Evolutionary conservation across 345 rosid species (phyloP).

Genomic region (Eucalyptus albens): DNA sequence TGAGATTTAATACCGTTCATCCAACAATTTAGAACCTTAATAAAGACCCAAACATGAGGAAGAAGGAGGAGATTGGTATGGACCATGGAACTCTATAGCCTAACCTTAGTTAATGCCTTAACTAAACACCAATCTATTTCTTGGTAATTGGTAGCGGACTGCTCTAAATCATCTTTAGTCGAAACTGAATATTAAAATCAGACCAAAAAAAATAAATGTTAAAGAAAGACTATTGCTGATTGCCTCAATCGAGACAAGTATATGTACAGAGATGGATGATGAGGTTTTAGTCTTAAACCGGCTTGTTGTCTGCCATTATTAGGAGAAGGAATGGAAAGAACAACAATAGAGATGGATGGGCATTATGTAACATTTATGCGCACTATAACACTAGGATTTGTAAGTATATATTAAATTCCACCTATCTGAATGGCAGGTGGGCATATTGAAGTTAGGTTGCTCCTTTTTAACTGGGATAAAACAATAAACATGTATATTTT

Average conservation of each 20-base stretch:
- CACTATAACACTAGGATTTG: background rate
- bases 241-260: too few species aligned
- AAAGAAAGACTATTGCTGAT: too few species aligned
- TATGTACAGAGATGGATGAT: too few species aligned
- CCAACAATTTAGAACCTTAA: background rate
- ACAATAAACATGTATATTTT: background rate
- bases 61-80: background rate
- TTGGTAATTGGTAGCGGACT: background rate
- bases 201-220: too few species aligned
- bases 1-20: background rate
- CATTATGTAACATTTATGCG: background rate
- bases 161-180: too few species aligned
- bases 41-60: background rate
- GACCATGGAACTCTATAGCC: background rate
- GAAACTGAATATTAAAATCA: too few species aligned
- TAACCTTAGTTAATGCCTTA: background rate
- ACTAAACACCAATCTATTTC: background rate
- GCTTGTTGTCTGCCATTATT: too few species aligned
- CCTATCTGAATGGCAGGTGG: background rate
- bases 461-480: background rate
- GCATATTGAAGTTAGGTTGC: accelerated
- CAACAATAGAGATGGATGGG: background rate
- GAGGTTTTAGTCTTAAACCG: too few species aligned
- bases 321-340: background rate
- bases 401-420: background rate